A percentile compares a stretch with the other conserved stretches of the same genome.
phyloP scores from a whole-genome alignment of 1,139 yeast genomes.

The Blastobotrys ciferrii region DNA sequence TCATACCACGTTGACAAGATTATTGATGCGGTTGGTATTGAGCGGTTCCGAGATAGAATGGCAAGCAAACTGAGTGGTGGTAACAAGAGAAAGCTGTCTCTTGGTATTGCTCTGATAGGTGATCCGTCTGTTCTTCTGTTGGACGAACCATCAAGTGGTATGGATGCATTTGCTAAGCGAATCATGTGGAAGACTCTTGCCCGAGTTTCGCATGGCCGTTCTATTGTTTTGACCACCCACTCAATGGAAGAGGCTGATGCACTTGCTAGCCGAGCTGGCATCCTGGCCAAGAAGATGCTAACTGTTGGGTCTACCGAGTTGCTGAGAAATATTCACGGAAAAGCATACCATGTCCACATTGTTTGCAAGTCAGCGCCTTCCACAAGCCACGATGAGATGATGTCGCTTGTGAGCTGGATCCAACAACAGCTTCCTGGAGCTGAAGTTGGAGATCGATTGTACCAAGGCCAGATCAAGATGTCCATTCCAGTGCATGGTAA shows the following conservation, averaged over 20 bases:
- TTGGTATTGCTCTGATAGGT: constrained; percentile 94
- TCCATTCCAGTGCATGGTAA: constrained; percentile 26
- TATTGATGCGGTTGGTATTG: constrained; percentile 39
- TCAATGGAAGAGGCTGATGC: constrained; percentile 44
- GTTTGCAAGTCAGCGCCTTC: constrained; percentile 33
- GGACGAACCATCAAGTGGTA: constrained; percentile 93
- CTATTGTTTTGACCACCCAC: constrained; percentile 40
- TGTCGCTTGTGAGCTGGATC: constrained; percentile 25
- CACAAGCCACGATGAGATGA: constrained; percentile 30
- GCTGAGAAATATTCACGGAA: constrained; percentile 32
- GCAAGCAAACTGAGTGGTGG: constrained; percentile 76
- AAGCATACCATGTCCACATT: constrained; percentile 33
- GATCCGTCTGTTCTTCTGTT: constrained; percentile 86
- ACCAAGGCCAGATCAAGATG: constrained; percentile 37
- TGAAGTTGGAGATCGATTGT: constrained; percentile 32
- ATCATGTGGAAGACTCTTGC: constrained; percentile 40
- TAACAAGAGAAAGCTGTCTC: constrained; percentile 96
- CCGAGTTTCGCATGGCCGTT: constrained; percentile 33
- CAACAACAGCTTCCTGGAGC: constrained; percentile 27
- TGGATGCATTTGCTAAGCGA: constrained; percentile 63
- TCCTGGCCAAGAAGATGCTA: constrained; percentile 33
- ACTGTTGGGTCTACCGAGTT: constrained; percentile 37
- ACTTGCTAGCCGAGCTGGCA: constrained; percentile 39
- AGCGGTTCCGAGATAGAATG: constrained; percentile 33
- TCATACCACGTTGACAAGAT: constrained; percentile 82